A percentile compares a stretch with the other conserved stretches of the same genome.
These are phyloP conservation scores for Teratosphaeria zuluensis DNA, from an alignment of 2,329 filamentous ascomycete genomes.

Conservation along the genomic window DNA sequence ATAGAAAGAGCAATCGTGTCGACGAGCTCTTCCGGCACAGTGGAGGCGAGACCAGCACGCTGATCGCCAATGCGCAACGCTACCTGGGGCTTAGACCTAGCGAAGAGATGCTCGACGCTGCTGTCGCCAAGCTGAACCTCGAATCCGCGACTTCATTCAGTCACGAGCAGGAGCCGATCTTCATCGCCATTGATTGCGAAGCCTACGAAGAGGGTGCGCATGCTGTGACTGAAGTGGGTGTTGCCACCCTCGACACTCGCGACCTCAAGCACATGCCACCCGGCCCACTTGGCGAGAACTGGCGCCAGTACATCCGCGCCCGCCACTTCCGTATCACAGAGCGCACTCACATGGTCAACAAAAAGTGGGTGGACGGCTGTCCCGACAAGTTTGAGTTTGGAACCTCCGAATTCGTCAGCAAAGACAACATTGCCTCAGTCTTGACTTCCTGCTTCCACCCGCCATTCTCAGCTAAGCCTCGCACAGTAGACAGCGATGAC, in stretches of 20 bases:
- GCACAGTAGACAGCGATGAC: not conserved
- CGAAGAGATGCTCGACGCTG: not conserved
- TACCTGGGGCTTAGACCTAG: not conserved
- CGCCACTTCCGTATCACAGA: constrained; percentile 73
- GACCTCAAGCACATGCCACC: constrained; percentile 48
- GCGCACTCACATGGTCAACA: constrained; percentile 56
- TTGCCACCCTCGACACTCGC: constrained; percentile 68
- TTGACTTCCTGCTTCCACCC: constrained; percentile 48
- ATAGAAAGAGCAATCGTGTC: constrained; percentile 35
- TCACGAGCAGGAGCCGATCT: constrained; percentile 38
- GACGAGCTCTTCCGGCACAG: constrained; percentile 40
- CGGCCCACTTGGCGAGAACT: constrained; percentile 52
- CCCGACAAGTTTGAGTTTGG: constrained; percentile 69
- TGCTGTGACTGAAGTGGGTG: constrained; percentile 73
- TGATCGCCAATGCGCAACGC: constrained; percentile 46
- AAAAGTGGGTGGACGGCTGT: constrained; percentile 59
- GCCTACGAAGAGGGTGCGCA: constrained; percentile 59
- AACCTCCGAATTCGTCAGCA: constrained; percentile 44
- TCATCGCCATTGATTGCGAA: constrained; percentile 76
- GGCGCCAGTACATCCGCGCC: constrained; percentile 57
- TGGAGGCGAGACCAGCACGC: constrained; percentile 50
- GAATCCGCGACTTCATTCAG: not conserved
- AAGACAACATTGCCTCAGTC: constrained; percentile 34
- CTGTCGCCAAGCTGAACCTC: not conserved
- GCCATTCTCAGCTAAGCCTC: constrained; percentile 40